These are phyloP conservation scores for Venturia effusa DNA, from an alignment of 2,329 filamentous ascomycete genomes.

Conservation along the genomic window DNA sequence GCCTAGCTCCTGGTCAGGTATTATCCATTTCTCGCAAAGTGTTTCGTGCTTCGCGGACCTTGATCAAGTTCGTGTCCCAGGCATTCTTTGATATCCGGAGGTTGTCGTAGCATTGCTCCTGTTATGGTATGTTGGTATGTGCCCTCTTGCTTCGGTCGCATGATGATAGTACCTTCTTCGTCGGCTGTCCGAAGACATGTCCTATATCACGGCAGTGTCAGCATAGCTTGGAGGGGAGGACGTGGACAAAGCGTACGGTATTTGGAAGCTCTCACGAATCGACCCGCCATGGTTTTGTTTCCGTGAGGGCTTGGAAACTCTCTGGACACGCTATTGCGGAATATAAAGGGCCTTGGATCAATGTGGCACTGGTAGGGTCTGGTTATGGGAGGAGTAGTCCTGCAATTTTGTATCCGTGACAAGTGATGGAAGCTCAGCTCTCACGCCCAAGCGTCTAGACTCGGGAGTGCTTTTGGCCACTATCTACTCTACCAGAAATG, in stretches of 20 bases:
- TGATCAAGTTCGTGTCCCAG: conserved; percentile 97
- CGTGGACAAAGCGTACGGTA: conserved; percentile 46
- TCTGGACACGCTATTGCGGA: not conserved
- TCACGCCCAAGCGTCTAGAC: not conserved
- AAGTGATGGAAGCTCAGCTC: not conserved
- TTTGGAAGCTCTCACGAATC: conserved; percentile 64
- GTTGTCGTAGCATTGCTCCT: conserved; percentile 98
- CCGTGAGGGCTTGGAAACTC: not conserved
- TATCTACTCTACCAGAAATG: not conserved
- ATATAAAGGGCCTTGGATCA: not conserved
- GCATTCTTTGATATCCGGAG: conserved; percentile 95
- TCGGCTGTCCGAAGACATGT: conserved; percentile 95
- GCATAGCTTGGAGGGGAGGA: conserved; percentile 15
- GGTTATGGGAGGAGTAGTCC: not conserved
- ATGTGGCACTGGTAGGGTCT: not conserved
- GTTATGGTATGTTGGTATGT: not conserved
- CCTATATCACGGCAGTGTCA: conserved; percentile 44
- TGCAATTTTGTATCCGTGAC: not conserved
- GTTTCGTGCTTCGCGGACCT: conserved; percentile 49
- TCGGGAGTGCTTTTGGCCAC: not conserved
- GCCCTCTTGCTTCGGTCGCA: not conserved
- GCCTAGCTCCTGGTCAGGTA: conserved; percentile 43
- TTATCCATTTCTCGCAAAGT: conserved; percentile 14
- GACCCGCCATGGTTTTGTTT: conserved; percentile 47
- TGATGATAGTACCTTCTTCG: conserved; percentile 54